Evolutionary conservation across 805 yeast genomes (phyloP).

Genomic region (Saturnispora diversa): DNA sequence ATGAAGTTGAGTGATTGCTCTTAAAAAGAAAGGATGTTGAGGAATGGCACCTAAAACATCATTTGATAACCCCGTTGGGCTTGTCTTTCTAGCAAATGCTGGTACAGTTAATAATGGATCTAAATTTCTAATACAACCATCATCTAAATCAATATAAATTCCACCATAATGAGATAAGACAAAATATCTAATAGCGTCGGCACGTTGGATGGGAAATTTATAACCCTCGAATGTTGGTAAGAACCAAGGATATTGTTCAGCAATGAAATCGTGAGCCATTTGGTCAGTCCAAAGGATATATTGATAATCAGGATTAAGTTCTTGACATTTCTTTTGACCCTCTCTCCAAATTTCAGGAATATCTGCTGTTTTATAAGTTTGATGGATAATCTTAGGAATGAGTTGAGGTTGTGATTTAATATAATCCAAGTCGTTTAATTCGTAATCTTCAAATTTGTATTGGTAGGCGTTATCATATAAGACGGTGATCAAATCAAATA

Average conservation of each 20-base stretch:
- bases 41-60: slow-evolving; percentile 91
- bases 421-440: slow-evolving; percentile 39
- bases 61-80: slow-evolving; percentile 86
- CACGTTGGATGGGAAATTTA: slow-evolving; percentile 76
- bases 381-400: slow-evolving; percentile 89
- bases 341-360: slow-evolving; percentile 77
- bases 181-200: slow-evolving; percentile 86
- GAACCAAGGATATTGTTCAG: slow-evolving; percentile 81
- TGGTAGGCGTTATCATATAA: slow-evolving; percentile 62
- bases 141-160: slow-evolving; percentile 82
- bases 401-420: slow-evolving; percentile 36
- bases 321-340: slow-evolving; percentile 69
- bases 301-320: slow-evolving; percentile 79
- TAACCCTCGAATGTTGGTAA: slow-evolving; percentile 69
- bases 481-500: slow-evolving; percentile 65
- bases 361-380: slow-evolving; percentile 73
- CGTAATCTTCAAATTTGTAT: slow-evolving; percentile 56
- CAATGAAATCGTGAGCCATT: slow-evolving; percentile 68
- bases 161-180: slow-evolving; percentile 82
- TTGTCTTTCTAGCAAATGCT: slow-evolving; percentile 79
- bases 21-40: slow-evolving; percentile 73
- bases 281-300: slow-evolving; percentile 89
- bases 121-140: slow-evolving; percentile 69
- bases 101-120: slow-evolving; percentile 79
- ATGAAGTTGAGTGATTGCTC: slow-evolving; percentile 56